Percentiles rank a stretch among this genome's conserved stretches.
Conservation (phyloP, 805 yeast genomes). For the Pichia cephalocereana region DNA sequence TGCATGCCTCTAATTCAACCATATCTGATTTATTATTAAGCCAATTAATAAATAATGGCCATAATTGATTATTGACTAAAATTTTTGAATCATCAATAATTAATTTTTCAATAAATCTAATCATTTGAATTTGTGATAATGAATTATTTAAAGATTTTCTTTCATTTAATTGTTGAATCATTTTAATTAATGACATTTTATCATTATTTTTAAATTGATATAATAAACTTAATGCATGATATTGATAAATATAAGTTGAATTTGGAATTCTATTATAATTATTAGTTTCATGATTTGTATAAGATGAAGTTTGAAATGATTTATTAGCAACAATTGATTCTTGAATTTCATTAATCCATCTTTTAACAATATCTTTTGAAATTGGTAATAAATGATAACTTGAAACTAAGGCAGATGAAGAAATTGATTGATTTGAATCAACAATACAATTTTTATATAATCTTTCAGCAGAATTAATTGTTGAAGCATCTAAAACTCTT, state of each 20-base stretch:
- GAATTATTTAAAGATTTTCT: constrained; percentile 63
- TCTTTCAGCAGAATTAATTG: constrained; percentile 90
- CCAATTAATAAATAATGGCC: constrained; percentile 60
- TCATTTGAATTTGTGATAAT: constrained; percentile 76
- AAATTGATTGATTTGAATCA: constrained; percentile 76
- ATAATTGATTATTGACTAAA: constrained; percentile 44
- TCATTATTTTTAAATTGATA: constrained; percentile 86
- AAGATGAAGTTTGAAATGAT: constrained; percentile 39
- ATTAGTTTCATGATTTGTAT: constrained; percentile 46
- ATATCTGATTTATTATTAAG: constrained; percentile 75
- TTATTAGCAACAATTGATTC: constrained; percentile 73
- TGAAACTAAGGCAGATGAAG: constrained; percentile 90
- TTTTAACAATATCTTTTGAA: constrained; percentile 83
- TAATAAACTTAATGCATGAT: constrained; percentile 88
- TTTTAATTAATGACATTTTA: constrained; percentile 85
- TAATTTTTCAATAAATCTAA: constrained; percentile 69
- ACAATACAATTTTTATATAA: constrained; percentile 88
- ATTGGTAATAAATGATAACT: constrained; percentile 85
- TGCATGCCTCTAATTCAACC: constrained; percentile 89
- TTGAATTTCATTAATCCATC: constrained; percentile 91
- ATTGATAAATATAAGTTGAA: constrained; percentile 79
- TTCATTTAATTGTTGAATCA: constrained; percentile 66
- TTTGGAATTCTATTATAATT: constrained; percentile 48
- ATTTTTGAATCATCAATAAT: constrained; percentile 64
- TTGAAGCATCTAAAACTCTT: constrained; percentile 80